phyloP scores from a whole-genome alignment of 1,284 basidiomycete genomes.

The Pseudomicrostroma phylloplanum region DNA sequence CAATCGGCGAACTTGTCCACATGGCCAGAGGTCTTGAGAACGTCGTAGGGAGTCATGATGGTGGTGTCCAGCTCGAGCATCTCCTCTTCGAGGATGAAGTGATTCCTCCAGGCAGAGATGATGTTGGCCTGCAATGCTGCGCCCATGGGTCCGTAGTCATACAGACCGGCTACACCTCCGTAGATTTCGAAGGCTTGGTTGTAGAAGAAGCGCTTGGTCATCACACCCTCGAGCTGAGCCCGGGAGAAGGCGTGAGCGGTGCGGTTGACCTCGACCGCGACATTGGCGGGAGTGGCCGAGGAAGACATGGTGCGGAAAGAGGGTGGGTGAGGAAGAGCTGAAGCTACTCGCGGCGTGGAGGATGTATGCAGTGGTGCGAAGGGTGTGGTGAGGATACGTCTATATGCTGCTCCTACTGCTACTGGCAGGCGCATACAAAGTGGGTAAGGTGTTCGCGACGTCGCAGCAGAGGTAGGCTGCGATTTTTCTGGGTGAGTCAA shows the following conservation, averaged over 20 bases:
- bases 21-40: constrained; percentile 96
- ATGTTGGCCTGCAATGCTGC: constrained; percentile 95
- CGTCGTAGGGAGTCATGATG: constrained; percentile 88
- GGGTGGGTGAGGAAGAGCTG: neutral
- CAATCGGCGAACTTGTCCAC: constrained; percentile 98
- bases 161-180: constrained; percentile 88
- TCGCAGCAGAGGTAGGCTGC: too few relatives aligned
- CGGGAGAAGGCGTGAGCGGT: constrained; percentile 82
- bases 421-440: too few relatives aligned
- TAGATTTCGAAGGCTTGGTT: constrained; percentile 98
- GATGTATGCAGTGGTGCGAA: too few relatives aligned
- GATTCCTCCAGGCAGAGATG: constrained; percentile 90
- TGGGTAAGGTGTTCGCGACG: too few relatives aligned
- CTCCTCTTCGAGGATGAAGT: constrained; percentile 96
- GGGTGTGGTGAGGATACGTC: too few relatives aligned
- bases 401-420: too few relatives aligned
- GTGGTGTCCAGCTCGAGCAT: constrained; percentile 99
- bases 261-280: constrained; percentile 28
- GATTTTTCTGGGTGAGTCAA: too few relatives aligned
- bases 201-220: constrained; percentile 93
- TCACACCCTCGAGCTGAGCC: constrained; percentile 72
- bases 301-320: constrained; percentile 3
- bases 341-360: neutral
- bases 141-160: constrained; percentile 68
- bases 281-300: neutral